Evolutionary conservation across 345 rosid genomes (phyloP), one percentile per base, ranked within the genome.

Genomic region (Arabis alpina): DNA sequence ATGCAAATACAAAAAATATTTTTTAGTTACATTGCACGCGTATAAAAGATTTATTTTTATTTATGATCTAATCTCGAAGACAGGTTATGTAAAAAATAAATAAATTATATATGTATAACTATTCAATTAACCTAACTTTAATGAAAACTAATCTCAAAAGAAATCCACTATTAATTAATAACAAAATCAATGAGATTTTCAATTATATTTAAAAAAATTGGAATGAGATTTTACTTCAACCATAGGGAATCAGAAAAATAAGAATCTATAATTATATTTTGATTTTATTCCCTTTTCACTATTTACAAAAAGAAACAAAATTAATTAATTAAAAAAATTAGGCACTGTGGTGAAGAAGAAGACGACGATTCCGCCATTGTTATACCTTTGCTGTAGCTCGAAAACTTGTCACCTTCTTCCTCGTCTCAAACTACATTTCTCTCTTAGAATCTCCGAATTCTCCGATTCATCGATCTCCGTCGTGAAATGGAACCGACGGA

Each of bases 401-500:
- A 15, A 32, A 11, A 32, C 55, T 47, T 47, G 6, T 13, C 4
- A 15, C 50, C 58, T 2, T 44, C 51, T 64, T 11, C 52, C n/a
- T 7, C 48, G 14, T 66, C 8, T 23, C 42, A 13, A 2, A 5
- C 5, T 58, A 39, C 47, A 55, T 25, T 7, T 51, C 51, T 28
- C 53, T 61, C 25, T 25, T 7, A 52, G 37, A 39, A 13, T 10
- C 70, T 64, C 39, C 15, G 28, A 5, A 45, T 8, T 58, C 13
- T 8, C 51, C 48, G 12, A 68, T 41, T 62, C 73, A 2, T 60
- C 41, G 44, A 23, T 48, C 49, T 48, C n/a, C 44, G 58, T 8
- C 34, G 41, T 30, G 25, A 6, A 19, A 80, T 89, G 89, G 88
- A 90, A 61, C 63, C 81, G 51, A 58, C 73, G 56, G 47, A 54